Percentiles rank a stretch among this genome's conserved stretches.
phyloP scores from a whole-genome alignment of 306 rosid species.

The Nissolia schottii region DNA sequence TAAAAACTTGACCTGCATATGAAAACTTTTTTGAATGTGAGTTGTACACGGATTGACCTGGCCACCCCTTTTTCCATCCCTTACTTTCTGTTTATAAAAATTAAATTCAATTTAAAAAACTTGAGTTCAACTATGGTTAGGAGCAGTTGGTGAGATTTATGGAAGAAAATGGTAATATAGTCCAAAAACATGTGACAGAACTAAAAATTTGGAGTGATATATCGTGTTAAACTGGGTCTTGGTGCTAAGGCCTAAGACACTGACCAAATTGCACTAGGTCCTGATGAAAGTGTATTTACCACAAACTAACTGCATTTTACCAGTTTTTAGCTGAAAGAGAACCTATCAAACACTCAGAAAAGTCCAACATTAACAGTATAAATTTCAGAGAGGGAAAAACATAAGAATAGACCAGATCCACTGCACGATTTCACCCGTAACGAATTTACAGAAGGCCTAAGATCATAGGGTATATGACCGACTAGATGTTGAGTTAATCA shows the following conservation, averaged over 20 bases:
- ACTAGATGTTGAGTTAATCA: background rate
- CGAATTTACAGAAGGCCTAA: slow-evolving; percentile 4
- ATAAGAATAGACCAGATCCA: slow-evolving; percentile 23
- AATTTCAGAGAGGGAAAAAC: background rate
- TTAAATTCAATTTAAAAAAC: background rate
- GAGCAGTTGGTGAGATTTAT: background rate
- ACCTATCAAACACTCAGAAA: slow-evolving; percentile 11
- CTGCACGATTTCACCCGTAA: slow-evolving; percentile 12
- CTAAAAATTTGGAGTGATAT: background rate
- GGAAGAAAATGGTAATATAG: background rate
- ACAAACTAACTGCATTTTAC: slow-evolving; percentile 31
- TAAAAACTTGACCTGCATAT: too few species aligned
- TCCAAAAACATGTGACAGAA: slow-evolving; percentile 11
- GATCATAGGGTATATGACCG: slow-evolving; percentile 12
- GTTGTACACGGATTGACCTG: too few species aligned
- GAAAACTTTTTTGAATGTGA: too few species aligned
- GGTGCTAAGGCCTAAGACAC: slow-evolving; percentile 11
- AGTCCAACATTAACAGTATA: slow-evolving; percentile 15
- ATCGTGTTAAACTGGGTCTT: background rate
- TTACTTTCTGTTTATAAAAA: too few species aligned
- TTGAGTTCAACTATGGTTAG: background rate
- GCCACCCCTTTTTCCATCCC: too few species aligned
- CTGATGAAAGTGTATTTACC: background rate
- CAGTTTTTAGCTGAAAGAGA: background rate
- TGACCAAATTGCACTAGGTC: slow-evolving; percentile 15